Evolutionary conservation across 495 filamentous ascomycete genomes (phyloP).

Genomic region (Aspergillus kassunensis): DNA sequence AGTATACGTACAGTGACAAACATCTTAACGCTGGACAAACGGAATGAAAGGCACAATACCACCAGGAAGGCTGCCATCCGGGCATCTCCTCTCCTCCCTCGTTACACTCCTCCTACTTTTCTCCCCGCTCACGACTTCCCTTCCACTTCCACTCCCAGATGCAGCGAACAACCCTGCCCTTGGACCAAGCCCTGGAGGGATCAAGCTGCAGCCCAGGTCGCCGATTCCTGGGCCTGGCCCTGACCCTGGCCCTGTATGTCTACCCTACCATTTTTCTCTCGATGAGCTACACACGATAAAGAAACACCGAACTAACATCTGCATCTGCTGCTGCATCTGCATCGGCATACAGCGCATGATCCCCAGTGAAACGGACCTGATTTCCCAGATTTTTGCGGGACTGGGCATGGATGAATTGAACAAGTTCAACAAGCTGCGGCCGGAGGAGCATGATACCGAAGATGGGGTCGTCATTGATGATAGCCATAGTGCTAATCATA

Average conservation of each 20-base stretch:
- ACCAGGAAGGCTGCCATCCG: no score
- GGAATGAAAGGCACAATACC: no score
- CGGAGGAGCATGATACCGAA: not conserved
- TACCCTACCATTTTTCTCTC: no score
- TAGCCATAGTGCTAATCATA: not conserved
- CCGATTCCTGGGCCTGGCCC: no score
- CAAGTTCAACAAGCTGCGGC: slow-evolving; percentile 16
- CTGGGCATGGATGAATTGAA: slow-evolving; percentile 20
- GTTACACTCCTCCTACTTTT: not conserved
- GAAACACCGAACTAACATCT: not conserved
- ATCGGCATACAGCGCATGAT: slow-evolving; percentile 38
- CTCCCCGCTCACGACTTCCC: not conserved
- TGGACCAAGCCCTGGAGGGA: not conserved
- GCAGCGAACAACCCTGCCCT: not conserved
- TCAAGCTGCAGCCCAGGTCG: no score
- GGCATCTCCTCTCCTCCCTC: not conserved
- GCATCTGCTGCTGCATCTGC: no score
- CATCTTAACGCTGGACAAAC: no score
- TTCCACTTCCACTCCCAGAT: not conserved
- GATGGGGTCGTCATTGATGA: slow-evolving; percentile 10
- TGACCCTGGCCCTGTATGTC: slow-evolving; percentile 1
- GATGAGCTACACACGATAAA: no score
- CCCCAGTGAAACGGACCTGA: slow-evolving; percentile 21
- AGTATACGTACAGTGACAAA: no score
- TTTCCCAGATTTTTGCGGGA: slow-evolving; percentile 19